Percentiles rank a stretch among this genome's conserved stretches.
phyloP scores from a whole-genome alignment of 2,329 filamentous ascomycete genomes.

The Monilinia fructicola region DNA sequence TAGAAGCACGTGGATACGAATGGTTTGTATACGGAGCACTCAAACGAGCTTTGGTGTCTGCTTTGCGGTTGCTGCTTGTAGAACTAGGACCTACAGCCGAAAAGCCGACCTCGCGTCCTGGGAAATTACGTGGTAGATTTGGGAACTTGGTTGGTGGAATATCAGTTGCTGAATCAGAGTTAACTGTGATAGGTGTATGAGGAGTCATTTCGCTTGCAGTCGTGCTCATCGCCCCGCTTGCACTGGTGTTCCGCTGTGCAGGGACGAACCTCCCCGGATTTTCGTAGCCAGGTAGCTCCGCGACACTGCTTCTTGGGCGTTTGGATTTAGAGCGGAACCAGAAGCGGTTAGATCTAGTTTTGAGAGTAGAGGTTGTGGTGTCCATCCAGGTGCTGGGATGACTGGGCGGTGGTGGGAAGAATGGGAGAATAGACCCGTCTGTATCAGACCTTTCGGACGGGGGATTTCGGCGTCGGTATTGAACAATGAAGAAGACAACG shows the following conservation, averaged over 20 bases:
- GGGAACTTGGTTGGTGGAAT: neutral
- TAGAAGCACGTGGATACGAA: neutral
- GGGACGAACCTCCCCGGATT: neutral
- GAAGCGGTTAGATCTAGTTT: neutral
- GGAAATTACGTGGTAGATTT: no score
- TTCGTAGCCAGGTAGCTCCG: slow-evolving; percentile 20
- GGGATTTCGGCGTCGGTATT: neutral
- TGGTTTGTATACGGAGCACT: neutral
- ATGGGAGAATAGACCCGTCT: slow-evolving; percentile 17
- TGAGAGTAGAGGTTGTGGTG: neutral
- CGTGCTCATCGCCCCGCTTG: neutral
- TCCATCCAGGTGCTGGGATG: slow-evolving; percentile 20
- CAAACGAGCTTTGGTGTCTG: neutral
- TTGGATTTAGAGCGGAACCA: slow-evolving; percentile 3
- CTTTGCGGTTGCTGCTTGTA: neutral
- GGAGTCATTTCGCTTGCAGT: neutral
- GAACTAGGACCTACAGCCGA: neutral
- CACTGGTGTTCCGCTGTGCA: neutral
- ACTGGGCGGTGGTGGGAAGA: slow-evolving; percentile 21
- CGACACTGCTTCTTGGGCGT: slow-evolving; percentile 6
- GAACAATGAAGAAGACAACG: slow-evolving; percentile 5
- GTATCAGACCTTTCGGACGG: neutral
- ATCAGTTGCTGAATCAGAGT: neutral
- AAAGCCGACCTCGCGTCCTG: slow-evolving; percentile 1
- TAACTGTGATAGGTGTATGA: neutral